Base-by-base conservation (phyloP, 495 filamentous ascomycete species). In the Aspergillus sparsus region DNA sequence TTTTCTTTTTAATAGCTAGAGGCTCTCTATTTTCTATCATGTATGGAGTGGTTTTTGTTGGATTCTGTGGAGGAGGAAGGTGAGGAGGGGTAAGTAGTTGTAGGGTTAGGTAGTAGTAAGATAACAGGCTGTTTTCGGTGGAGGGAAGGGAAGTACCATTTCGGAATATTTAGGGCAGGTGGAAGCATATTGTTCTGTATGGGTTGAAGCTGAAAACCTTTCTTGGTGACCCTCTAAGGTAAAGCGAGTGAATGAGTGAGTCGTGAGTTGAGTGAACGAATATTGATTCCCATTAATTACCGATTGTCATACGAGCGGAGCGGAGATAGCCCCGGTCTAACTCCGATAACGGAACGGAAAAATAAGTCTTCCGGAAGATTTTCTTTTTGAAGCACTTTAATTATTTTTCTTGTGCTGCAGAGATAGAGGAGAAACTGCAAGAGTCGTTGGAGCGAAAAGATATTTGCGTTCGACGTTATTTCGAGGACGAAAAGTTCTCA, bases 141-240 rank as follows among this genome's bases (percentile, higher is more conserved):
- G 15, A 55, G 41, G 49, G 49, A 32, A 45, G 35, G 49, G 39
- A 51, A 70, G 42, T 81, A 92, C 91, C 91, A 96, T 83, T 91
- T 93, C 4, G 90, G 91, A 47, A 96, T 79, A 66, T 96, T 94
- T 49, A 94, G 66, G 11, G 76, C 73, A 31, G 77, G 75, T 5
- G 69, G 74, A 35, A 78, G 70, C 76, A 80, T 78, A 8, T 71
- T 46, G 3, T 27, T 7, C 27, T 35, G 45, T 15, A 42, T 62
- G 6, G 21, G 21, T 27, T 10, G 12, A 54, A 15, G 9, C 15
- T 50, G 15, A 50, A 32, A 6, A 6, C 21, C 3, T 13, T 4
- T 13, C 3, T n/a, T 44, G 21, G 21, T 27, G 21, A 27, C 3
- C 21, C 21, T 27, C 21, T 27, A 1, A 27, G 21, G 21, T 3